These are phyloP conservation scores for Pichiaceae sp. DNA, from an alignment of 1,139 yeast genomes.

Conservation along the genomic window DNA sequence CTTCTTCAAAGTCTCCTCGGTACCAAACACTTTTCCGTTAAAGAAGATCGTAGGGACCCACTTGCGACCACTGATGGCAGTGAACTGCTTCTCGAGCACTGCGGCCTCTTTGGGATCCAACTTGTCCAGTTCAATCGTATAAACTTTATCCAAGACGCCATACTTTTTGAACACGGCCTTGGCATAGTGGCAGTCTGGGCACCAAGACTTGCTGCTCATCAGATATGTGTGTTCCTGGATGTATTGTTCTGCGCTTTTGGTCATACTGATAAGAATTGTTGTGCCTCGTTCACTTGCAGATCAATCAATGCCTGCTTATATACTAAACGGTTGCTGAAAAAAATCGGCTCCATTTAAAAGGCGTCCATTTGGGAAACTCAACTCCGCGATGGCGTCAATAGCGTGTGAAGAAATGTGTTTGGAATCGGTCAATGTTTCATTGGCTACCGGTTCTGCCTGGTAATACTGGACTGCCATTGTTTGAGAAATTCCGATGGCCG, in stretches of 20 bases:
- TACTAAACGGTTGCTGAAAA: too few species aligned
- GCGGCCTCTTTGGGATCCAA: slow-evolving; percentile 44
- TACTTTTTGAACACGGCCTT: slow-evolving; percentile 44
- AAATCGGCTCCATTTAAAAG: too few species aligned
- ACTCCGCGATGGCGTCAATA: too few species aligned
- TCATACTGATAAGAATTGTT: slow-evolving; percentile 5
- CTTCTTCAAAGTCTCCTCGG: slow-evolving; percentile 42
- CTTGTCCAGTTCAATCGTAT: slow-evolving; percentile 53
- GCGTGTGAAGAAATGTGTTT: too few species aligned
- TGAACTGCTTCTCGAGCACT: slow-evolving; percentile 51
- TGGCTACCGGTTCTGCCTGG: too few species aligned
- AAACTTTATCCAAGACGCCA: slow-evolving; percentile 40
- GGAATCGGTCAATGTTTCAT: too few species aligned
- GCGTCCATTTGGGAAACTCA: too few species aligned
- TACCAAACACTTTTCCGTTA: slow-evolving; percentile 54
- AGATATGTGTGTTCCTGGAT: slow-evolving; percentile 40
- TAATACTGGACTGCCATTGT: too few species aligned
- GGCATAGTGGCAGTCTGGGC: slow-evolving; percentile 68
- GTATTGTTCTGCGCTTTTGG: slow-evolving; percentile 26
- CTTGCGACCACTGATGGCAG: slow-evolving; percentile 51
- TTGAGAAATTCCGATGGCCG: too few species aligned
- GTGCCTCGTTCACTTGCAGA: too few species aligned
- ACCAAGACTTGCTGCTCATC: slow-evolving; percentile 66
- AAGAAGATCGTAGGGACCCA: slow-evolving; percentile 69
- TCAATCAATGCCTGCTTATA: too few species aligned